phyloP scores from a whole-genome alignment of 78 protist species.

The Dictyostelium intermedium region DNA sequence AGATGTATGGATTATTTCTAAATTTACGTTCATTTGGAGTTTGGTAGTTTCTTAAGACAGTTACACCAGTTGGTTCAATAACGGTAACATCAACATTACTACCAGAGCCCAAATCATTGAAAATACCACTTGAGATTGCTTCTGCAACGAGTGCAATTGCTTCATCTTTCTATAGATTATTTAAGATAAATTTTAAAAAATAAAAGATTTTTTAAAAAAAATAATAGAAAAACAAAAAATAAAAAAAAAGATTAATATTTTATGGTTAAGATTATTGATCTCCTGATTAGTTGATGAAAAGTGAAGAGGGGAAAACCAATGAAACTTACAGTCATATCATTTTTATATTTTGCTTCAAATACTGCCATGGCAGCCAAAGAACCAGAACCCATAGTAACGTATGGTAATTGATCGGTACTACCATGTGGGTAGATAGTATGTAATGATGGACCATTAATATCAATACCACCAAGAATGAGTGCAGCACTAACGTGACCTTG shows the following conservation, averaged over 20 bases:
- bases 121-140: slow-evolving; percentile 98
- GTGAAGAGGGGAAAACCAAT: too few species aligned
- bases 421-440: slow-evolving; percentile 98
- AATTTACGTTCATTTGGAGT: slow-evolving; percentile 80
- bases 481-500: slow-evolving; percentile 97
- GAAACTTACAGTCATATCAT: slow-evolving; percentile 76
- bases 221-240: background rate
- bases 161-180: slow-evolving; percentile 84
- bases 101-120: slow-evolving; percentile 99
- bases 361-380: slow-evolving; percentile 98
- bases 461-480: slow-evolving; percentile 98
- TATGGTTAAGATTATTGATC: too few species aligned
- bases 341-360: slow-evolving; percentile 93
- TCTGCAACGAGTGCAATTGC: slow-evolving; percentile 92
- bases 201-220: background rate
- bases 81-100: slow-evolving; percentile 96
- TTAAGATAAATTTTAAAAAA: too few species aligned
- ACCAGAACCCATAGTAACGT: slow-evolving; percentile 99
- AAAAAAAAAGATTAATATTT: background rate
- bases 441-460: slow-evolving; percentile 92
- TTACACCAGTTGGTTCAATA: slow-evolving; percentile 82
- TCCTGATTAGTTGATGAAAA: too few species aligned
- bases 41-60: slow-evolving; percentile 53
- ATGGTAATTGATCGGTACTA: slow-evolving; percentile 94
- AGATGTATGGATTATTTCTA: slow-evolving; percentile 47